Evolutionary conservation across 2,329 filamentous ascomycete genomes (phyloP).

Genomic region (Gaeumannomyces sp.): DNA sequence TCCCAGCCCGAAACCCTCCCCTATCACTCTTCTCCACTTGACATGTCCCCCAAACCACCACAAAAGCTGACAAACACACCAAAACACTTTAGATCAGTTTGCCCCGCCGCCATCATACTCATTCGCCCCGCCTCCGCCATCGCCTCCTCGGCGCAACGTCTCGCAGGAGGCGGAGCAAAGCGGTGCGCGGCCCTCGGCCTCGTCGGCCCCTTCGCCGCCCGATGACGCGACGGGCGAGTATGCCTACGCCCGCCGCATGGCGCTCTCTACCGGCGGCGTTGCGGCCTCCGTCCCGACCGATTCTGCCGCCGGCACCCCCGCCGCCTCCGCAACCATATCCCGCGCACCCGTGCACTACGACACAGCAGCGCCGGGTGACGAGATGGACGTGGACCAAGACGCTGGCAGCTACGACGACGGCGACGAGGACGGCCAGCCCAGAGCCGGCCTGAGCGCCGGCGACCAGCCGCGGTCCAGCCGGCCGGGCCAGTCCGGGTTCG

Average conservation of each 20-base stretch:
- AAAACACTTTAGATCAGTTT: conserved; percentile 43
- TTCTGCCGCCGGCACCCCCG: conserved; percentile 25
- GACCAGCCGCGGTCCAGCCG: conserved; percentile 41
- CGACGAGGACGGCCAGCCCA: conserved; percentile 19
- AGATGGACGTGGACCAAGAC: conserved; percentile 33
- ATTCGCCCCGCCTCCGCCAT: conserved; percentile 50
- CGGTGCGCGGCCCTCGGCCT: conserved; percentile 22
- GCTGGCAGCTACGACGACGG: conserved; percentile 24
- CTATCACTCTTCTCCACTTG: neutral
- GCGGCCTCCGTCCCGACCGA: conserved; percentile 26
- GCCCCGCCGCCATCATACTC: conserved; percentile 52
- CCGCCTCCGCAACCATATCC: conserved; percentile 66
- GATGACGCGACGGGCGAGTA: conserved; percentile 63
- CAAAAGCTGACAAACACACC: neutral
- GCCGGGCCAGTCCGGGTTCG: conserved; percentile 79
- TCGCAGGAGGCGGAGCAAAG: conserved; percentile 13
- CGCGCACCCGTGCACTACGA: conserved; percentile 70
- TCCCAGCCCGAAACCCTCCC: neutral
- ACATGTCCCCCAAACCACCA: neutral
- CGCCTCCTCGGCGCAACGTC: conserved; percentile 34
- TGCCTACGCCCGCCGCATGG: conserved; percentile 58
- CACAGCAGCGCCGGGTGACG: conserved; percentile 33
- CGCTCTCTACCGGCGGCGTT: conserved; percentile 40
- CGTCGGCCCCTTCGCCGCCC: conserved; percentile 38
- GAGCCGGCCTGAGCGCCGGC: conserved; percentile 16